A percentile compares a stretch with the other conserved stretches of the same genome.
Conservation (phyloP, 352 stramenopile species). For the Phytophthora pinifolia region DNA sequence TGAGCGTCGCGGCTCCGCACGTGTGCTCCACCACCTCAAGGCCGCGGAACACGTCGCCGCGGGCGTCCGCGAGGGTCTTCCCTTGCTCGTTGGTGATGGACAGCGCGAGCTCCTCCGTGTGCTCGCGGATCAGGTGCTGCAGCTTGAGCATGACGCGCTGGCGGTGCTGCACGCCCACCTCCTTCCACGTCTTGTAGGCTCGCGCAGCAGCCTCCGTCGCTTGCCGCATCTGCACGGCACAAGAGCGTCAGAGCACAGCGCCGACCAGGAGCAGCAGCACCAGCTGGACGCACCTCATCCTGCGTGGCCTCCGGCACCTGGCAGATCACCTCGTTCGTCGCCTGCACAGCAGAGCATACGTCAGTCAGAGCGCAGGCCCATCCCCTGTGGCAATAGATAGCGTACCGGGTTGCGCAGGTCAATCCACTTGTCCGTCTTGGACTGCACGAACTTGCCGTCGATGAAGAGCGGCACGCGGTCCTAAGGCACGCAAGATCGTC, state of each 20-base stretch:
- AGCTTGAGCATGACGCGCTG: constrained; percentile 96
- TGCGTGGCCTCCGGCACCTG: constrained; percentile 86
- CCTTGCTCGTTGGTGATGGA: constrained; percentile 94
- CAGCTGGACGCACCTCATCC: constrained; percentile 51
- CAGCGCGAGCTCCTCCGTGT: constrained; percentile 93
- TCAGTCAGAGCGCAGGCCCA: constrained; percentile 1
- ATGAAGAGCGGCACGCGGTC: constrained; percentile 89
- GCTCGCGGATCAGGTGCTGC: constrained; percentile 93
- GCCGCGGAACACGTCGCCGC: constrained; percentile 97
- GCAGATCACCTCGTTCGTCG: constrained; percentile 89
- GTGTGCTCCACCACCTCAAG: constrained; percentile 88
- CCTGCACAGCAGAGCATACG: constrained; percentile 24
- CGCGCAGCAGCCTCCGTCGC: constrained; percentile 74
- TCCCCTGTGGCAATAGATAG: background rate
- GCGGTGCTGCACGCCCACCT: constrained; percentile 93
- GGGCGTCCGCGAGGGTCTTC: constrained; percentile 94
- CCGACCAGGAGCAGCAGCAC: background rate
- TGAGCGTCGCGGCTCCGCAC: constrained; percentile 74
- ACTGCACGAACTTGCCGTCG: constrained; percentile 92
- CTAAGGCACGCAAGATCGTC: constrained; percentile 21
- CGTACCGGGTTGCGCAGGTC: constrained; percentile 88
- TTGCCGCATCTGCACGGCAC: constrained; percentile 65
- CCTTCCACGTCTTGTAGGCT: constrained; percentile 93
- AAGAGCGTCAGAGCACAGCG: background rate
- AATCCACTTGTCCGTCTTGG: constrained; percentile 91